Evolutionary conservation across 2,329 filamentous ascomycete species (phyloP).

Genomic region (Fusarium heterosporum): DNA sequence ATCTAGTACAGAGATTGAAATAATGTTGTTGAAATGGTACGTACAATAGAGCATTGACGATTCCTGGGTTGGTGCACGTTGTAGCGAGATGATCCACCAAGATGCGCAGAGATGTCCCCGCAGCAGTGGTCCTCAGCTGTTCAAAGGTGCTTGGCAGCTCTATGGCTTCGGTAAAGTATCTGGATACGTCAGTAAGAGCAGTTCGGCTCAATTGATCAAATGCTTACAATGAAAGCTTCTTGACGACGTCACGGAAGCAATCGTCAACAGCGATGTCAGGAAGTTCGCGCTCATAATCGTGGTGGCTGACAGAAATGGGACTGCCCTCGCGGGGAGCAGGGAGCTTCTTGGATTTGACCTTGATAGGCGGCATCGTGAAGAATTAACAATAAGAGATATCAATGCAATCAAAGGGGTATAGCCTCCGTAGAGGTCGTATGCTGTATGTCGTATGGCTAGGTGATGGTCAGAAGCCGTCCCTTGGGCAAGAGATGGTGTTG

Average conservation of each 20-base stretch:
- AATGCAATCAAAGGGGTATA: neutral
- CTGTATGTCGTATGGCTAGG: neutral
- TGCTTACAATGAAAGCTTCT: slow-evolving; percentile 72
- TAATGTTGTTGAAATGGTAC: slow-evolving; percentile 49
- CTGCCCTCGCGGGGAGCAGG: slow-evolving; percentile 51
- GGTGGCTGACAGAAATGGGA: slow-evolving; percentile 49
- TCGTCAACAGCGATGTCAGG: slow-evolving; percentile 70
- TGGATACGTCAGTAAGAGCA: slow-evolving; percentile 48
- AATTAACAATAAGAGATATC: neutral
- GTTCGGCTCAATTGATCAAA: neutral
- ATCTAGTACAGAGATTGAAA: neutral
- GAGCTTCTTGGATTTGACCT: slow-evolving; percentile 52
- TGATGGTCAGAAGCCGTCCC: neutral
- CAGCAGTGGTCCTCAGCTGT: slow-evolving; percentile 75
- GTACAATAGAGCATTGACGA: slow-evolving; percentile 80
- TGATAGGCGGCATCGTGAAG: slow-evolving; percentile 55
- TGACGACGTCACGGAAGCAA: slow-evolving; percentile 71
- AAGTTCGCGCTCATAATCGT: slow-evolving; percentile 56
- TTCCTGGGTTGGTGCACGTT: slow-evolving; percentile 73
- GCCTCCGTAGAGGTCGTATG: slow-evolving; percentile 1
- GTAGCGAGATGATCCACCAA: slow-evolving; percentile 74
- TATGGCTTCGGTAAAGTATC: slow-evolving; percentile 72
- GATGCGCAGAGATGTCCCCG: slow-evolving; percentile 66
- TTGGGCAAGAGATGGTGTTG: neutral
- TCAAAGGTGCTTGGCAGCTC: slow-evolving; percentile 77